These are phyloP conservation scores for Lentinula guzmanii DNA, from an alignment of 768 basidiomycete species.

Conservation along the genomic window DNA sequence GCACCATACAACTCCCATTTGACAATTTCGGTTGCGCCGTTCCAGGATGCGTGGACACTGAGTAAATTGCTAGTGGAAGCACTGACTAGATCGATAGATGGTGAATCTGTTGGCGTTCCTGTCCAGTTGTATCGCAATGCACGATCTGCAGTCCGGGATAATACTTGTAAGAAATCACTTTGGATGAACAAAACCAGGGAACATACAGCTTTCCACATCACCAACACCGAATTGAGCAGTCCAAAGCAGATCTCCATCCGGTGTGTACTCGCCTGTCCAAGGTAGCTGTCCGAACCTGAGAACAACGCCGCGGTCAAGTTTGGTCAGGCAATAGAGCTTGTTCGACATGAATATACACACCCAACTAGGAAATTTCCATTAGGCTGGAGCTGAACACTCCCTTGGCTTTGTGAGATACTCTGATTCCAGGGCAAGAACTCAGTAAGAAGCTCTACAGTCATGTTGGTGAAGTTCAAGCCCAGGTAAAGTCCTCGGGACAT, in stretches of 20 bases:
- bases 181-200: background rate
- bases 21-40: slow-evolving; percentile 13
- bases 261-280: background rate
- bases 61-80: background rate
- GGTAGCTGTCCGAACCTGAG: background rate
- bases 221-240: slow-evolving; percentile 4
- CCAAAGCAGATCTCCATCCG: background rate
- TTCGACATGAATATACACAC: background rate
- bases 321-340: background rate
- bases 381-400: slow-evolving; percentile 4
- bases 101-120: slow-evolving; percentile 11
- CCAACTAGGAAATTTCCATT: slow-evolving; percentile 2
- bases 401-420: background rate
- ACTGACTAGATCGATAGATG: slow-evolving; percentile 1
- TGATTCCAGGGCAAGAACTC: background rate
- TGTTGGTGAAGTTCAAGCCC: slow-evolving; percentile 4
- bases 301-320: background rate
- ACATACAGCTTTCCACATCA: slow-evolving; percentile 5
- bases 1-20: slow-evolving; percentile 10
- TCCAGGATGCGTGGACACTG: slow-evolving; percentile 13
- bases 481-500: slow-evolving; percentile 3
- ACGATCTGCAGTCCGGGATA: background rate
- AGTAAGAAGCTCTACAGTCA: background rate
- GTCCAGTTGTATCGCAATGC: slow-evolving; percentile 7
- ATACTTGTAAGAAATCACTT: background rate